Base-by-base conservation (phyloP, 768 basidiomycete genomes). In the Leccinum aurantiacum region DNA sequence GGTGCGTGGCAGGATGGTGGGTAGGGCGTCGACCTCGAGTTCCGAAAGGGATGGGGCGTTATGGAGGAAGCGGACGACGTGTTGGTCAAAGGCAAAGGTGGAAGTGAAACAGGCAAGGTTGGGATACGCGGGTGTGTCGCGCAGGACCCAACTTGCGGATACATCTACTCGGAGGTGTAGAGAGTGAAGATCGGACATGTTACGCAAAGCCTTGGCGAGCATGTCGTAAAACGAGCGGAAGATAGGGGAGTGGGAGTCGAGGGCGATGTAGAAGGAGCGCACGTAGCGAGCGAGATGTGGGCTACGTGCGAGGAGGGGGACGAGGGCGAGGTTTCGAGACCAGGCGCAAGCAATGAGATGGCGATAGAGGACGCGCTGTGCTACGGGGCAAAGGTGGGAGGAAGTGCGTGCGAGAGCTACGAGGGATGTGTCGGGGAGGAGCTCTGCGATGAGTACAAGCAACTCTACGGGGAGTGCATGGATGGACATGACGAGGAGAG, bases 341-440 rank as follows among this genome's bases (percentile, higher is more conserved):
- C 72, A 66, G 7, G 77, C 65, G 31, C 84, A 79, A 56, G 84
- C 63, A 53, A 75, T 69, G 63, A 91, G 65, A 66, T 82, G 72
- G 56, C 86, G 80, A 72, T 88, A 92, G 72, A 92, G 86, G 37
- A 78, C 69, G 60, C 84, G 83, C 60, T 83, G 84, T 0, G 86
- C 86, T 64, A 84, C 71, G 56, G 75, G 75, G 61, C 76, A 74
- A 67, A 87, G 66, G 35, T 69, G 62, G 14, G 79, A 69, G 62
- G 63, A 74, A 7, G 83, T 76, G 19, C 69, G 73, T 2, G 87
- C 78, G 63, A 88, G 77, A 11, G 79, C 70, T 52, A 77, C 73
- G 65, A 90, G 84, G n/a, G 72, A 63, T 56, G 50, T 54, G 48
- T 24, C 69, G 66, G 69, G 63, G 60, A 80, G 70, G 56, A 64